Conservation (phyloP, 768 basidiomycete genomes). For the Dacryopinax spathularia region DNA sequence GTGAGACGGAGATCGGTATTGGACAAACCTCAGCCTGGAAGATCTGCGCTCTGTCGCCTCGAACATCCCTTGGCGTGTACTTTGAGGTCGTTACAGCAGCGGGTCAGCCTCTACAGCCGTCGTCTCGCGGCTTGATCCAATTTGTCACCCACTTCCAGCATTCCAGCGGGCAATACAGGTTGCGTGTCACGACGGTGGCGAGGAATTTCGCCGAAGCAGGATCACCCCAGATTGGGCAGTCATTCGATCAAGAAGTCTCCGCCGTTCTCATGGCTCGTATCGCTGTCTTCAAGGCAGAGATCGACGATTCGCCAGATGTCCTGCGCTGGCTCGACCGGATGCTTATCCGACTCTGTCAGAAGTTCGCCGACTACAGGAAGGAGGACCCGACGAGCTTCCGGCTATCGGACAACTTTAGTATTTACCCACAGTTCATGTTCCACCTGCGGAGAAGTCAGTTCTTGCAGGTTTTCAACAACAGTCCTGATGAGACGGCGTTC, state of each 20-base stretch:
- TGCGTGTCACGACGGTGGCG: constrained; percentile 96
- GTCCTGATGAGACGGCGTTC: constrained; percentile 98
- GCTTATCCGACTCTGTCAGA: constrained; percentile 96
- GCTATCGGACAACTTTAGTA: constrained; percentile 88
- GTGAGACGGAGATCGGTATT: constrained; percentile 98
- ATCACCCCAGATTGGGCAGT: constrained; percentile 80
- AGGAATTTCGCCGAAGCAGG: constrained; percentile 96
- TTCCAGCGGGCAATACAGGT: constrained; percentile 80
- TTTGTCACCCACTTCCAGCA: constrained; percentile 99
- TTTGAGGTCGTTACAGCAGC: constrained; percentile 98
- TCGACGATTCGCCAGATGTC: constrained; percentile 94
- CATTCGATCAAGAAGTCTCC: constrained; percentile 95
- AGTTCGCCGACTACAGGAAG: constrained; percentile 97
- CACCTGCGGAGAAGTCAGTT: constrained; percentile 94
- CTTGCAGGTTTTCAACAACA: constrained; percentile 98
- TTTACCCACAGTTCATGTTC: constrained; percentile 99
- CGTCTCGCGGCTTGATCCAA: constrained; percentile 87
- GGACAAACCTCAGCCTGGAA: constrained; percentile 99
- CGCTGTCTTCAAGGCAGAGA: constrained; percentile 97
- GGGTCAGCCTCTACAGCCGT: constrained; percentile 77
- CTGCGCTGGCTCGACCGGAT: constrained; percentile 95
- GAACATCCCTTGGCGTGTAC: constrained; percentile 80
- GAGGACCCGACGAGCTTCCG: constrained; percentile 93
- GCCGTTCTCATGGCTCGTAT: constrained; percentile 98
- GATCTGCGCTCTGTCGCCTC: constrained; percentile 77